A percentile compares a stretch with the other conserved stretches of the same genome.
phyloP scores from a whole-genome alignment of 306 rosid genomes.

The Crataegus laevigata region DNA sequence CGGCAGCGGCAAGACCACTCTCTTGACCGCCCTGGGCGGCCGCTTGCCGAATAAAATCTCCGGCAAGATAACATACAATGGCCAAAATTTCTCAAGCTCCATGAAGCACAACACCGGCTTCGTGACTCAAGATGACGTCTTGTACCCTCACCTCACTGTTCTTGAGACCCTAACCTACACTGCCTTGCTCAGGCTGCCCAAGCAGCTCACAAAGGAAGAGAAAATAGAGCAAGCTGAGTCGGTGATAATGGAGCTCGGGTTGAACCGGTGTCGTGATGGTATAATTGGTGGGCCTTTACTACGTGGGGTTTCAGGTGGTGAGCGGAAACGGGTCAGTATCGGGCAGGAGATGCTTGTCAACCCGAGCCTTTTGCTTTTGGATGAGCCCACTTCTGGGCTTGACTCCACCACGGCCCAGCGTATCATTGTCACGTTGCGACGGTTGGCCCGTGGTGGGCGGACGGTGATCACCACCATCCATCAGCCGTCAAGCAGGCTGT shows the following conservation, averaged over 20 bases:
- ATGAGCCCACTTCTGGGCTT: conserved; percentile 85
- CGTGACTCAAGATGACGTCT: conserved; percentile 70
- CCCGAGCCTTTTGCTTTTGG: conserved; percentile 68
- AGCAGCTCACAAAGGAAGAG: conserved; percentile 41
- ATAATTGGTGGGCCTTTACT: conserved; percentile 43
- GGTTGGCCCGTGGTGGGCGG: conserved; percentile 56
- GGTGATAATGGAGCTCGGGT: conserved; percentile 55
- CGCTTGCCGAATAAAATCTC: conserved; percentile 54
- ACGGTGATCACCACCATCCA: conserved; percentile 76
- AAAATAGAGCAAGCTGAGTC: conserved; percentile 48
- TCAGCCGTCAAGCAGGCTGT: conserved; percentile 74
- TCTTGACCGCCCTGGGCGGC: conserved; percentile 59
- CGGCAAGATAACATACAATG: conserved; percentile 68
- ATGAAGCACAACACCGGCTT: conserved; percentile 65
- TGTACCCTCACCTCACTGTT: conserved; percentile 78
- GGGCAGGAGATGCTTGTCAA: conserved; percentile 83
- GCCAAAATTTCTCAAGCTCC: conserved; percentile 33
- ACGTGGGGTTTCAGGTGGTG: conserved; percentile 82
- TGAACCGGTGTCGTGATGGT: conserved; percentile 46
- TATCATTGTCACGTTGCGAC: conserved; percentile 33
- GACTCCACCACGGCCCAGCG: conserved; percentile 80
- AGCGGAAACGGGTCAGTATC: conserved; percentile 72
- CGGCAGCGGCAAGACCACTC: conserved; percentile 87
- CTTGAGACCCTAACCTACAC: conserved; percentile 59
- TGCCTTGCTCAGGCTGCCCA: conserved; percentile 61